Evolutionary conservation across 2,329 filamentous ascomycete genomes (phyloP).

Genomic region (Fusarium virguliforme): DNA sequence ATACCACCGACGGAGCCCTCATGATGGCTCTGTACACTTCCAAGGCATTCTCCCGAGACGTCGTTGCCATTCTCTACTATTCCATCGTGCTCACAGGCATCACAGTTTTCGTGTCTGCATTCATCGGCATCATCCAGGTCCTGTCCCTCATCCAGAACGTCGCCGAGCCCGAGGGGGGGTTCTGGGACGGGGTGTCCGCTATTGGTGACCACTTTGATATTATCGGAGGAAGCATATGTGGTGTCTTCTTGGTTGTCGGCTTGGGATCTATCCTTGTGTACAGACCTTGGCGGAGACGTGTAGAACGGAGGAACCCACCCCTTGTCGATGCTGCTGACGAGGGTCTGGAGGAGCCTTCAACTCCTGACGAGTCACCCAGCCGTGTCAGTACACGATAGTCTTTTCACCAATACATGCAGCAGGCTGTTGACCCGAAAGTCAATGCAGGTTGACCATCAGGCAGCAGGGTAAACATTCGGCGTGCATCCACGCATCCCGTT

Average conservation of each 20-base stretch:
- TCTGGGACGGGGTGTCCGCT: conserved; percentile 89
- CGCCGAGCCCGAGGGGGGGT: conserved; percentile 79
- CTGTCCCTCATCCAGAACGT: conserved; percentile 85
- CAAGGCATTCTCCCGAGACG: conserved; percentile 82
- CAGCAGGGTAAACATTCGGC: not conserved
- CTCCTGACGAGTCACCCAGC: not conserved
- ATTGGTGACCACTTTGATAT: conserved; percentile 88
- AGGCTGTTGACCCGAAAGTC: not conserved
- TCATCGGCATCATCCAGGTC: conserved; percentile 89
- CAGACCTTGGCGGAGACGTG: conserved; percentile 79
- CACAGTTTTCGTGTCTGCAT: conserved; percentile 86
- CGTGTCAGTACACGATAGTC: not conserved
- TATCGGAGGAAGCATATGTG: conserved; percentile 89
- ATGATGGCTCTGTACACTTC: conserved; percentile 97
- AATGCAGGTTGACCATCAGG: not conserved
- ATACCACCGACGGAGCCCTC: conserved; percentile 91
- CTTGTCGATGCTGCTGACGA: conserved; percentile 34
- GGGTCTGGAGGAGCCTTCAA: conserved; percentile 17
- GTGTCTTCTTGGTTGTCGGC: conserved; percentile 85
- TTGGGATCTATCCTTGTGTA: conserved; percentile 82
- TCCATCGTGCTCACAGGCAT: conserved; percentile 88
- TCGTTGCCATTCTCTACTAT: conserved; percentile 94
- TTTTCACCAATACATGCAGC: not conserved
- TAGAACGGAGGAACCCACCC: conserved; percentile 52
- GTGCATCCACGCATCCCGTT: not conserved